Evolutionary conservation across 495 filamentous ascomycete genomes (phyloP).

Genomic region (Pseudomonodictys pantanalensis): DNA sequence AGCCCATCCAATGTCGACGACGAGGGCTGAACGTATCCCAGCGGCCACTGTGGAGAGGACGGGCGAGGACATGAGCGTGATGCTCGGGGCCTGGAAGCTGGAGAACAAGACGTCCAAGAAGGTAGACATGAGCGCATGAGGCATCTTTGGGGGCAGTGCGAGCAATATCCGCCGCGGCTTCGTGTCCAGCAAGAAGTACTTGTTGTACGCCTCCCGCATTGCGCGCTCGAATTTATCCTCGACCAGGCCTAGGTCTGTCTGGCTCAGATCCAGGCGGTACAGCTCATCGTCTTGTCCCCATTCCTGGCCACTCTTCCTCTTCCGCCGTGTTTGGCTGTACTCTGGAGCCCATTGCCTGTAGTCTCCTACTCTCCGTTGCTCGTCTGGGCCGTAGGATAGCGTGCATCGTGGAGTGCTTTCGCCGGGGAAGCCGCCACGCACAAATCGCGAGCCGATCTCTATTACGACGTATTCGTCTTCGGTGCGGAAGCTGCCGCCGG

Average conservation of each 20-base stretch:
- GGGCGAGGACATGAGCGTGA: slow-evolving; percentile 74
- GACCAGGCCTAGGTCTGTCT: slow-evolving; percentile 71
- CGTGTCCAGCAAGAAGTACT: slow-evolving; percentile 69
- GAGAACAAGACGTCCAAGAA: slow-evolving; percentile 72
- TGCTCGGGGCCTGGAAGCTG: slow-evolving; percentile 74
- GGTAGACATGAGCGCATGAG: slow-evolving; percentile 72
- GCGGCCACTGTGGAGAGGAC: slow-evolving; percentile 70
- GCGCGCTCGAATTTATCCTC: slow-evolving; percentile 85
- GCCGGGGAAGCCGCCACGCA: slow-evolving; percentile 83
- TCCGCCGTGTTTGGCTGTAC: slow-evolving; percentile 48
- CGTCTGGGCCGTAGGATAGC: slow-evolving; percentile 66
- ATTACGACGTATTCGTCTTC: slow-evolving; percentile 82
- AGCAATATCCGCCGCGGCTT: slow-evolving; percentile 69
- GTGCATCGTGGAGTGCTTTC: slow-evolving; percentile 70
- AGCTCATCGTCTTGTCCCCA: slow-evolving; percentile 77
- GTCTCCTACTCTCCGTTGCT: slow-evolving; percentile 77
- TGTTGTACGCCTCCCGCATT: slow-evolving; percentile 79
- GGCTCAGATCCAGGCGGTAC: slow-evolving; percentile 72
- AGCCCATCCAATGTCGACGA: slow-evolving; percentile 88
- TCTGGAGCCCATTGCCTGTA: slow-evolving; percentile 67
- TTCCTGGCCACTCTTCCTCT: slow-evolving; percentile 45
- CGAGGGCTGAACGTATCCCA: slow-evolving; percentile 73
- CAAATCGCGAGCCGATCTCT: slow-evolving; percentile 74
- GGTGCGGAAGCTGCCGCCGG: slow-evolving; percentile 65
- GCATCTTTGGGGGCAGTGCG: slow-evolving; percentile 71